Conservation (phyloP, 441 rosid species). For the Erysimum pusillum region DNA sequence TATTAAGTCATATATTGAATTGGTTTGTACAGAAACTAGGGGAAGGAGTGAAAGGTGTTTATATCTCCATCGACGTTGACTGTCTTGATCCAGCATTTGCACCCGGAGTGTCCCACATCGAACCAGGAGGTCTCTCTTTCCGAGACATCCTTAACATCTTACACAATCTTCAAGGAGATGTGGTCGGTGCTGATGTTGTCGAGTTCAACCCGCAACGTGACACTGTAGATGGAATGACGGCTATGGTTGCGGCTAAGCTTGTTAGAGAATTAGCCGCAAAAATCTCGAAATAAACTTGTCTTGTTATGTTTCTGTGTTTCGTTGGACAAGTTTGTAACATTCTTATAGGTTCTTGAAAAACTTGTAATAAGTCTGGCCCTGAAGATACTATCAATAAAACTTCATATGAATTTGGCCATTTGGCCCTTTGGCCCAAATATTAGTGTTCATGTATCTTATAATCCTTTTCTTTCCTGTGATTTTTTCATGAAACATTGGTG, state of each 20-base stretch:
- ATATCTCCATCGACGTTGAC: constrained; percentile 91
- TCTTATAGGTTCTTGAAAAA: neutral
- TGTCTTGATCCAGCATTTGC: constrained; percentile 99
- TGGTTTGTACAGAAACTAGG: constrained; percentile 79
- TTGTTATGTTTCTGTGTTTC: neutral
- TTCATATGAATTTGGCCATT: neutral
- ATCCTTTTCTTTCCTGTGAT: neutral
- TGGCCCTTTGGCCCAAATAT: neutral
- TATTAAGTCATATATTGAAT: neutral
- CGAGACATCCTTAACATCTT: constrained; percentile 92
- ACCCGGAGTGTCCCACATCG: constrained; percentile 98
- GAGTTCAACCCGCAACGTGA: constrained; percentile 99
- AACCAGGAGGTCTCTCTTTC: constrained; percentile 97
- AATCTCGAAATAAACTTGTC: constrained; percentile 70
- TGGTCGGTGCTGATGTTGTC: constrained; percentile 94
- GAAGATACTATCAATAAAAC: constrained; percentile 6
- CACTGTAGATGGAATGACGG: constrained; percentile 99
- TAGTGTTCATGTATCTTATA: neutral
- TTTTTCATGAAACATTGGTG: neutral
- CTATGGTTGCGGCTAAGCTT: constrained; percentile 99
- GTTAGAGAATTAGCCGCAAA: constrained; percentile 93
- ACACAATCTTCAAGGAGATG: constrained; percentile 84
- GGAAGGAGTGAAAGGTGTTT: constrained; percentile 94
- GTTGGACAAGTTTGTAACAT: neutral
- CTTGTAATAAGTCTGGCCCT: constrained; percentile 2